Evolutionary conservation across 345 rosid genomes (phyloP).

Genomic region (Dipteronia dyeriana): DNA sequence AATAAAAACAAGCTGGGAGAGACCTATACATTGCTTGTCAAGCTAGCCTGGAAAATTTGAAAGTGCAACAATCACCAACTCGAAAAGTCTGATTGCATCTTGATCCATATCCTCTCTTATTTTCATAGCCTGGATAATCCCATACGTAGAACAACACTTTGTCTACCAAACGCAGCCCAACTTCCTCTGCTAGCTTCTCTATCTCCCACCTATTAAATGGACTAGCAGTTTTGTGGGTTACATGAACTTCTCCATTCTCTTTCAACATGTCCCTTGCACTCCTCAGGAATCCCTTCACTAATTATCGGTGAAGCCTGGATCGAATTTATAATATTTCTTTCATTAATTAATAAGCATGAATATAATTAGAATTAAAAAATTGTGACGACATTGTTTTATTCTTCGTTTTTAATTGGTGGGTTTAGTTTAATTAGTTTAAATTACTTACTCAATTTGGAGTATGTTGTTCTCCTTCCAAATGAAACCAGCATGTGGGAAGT

Average conservation of each 20-base stretch:
- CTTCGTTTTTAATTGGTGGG: no score
- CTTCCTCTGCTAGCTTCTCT: conserved; percentile 29
- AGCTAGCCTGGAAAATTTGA: conserved; percentile 31
- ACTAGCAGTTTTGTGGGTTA: conserved; percentile 46
- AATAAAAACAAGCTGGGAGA: no score
- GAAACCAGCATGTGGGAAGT: conserved; percentile 37
- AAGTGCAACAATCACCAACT: conserved; percentile 42
- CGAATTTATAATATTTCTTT: no score
- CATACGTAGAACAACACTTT: conserved; percentile 22
- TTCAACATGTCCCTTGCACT: conserved; percentile 44
- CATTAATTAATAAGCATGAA: no score
- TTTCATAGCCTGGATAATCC: conserved; percentile 49
- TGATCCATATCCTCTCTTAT: conserved; percentile 47
- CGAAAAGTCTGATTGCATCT: conserved; percentile 30
- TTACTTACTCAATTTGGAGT: conserved; percentile 22
- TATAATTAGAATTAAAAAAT: no score
- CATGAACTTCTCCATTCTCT: conserved; percentile 51
- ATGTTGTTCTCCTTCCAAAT: background rate
- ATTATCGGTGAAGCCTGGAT: conserved; percentile 32
- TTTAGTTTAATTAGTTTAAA: no score
- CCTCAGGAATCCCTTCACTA: conserved; percentile 47
- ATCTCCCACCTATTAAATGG: conserved; percentile 52
- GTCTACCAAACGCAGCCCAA: conserved; percentile 29
- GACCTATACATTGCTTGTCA: no score
- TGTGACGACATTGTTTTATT: no score